Percentiles rank a stretch among this genome's conserved stretches.
These are phyloP conservation scores for Euphorbia peplus DNA, from an alignment of 345 rosid species.

Conservation along the genomic window DNA sequence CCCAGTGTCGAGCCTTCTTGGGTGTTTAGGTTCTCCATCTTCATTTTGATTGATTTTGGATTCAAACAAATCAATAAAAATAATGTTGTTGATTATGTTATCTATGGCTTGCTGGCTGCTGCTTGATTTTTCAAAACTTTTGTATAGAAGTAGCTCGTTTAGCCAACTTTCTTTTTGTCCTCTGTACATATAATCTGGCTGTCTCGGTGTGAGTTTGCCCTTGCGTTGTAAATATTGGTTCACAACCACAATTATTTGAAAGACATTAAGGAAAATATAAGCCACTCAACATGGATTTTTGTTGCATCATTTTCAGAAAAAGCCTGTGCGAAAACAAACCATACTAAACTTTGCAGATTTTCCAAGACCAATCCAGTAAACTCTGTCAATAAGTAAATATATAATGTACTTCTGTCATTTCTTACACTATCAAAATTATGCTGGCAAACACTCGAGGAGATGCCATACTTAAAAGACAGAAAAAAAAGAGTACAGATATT, in stretches of 20 bases:
- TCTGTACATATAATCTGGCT: not conserved
- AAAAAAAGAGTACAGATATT: not conserved
- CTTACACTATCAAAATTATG: not conserved
- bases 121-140: not conserved
- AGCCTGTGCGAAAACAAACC: not conserved
- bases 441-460: not conserved
- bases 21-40: conserved; percentile 37
- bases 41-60: not conserved
- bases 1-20: conserved; percentile 60
- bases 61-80: not conserved
- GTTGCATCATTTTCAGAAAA: not conserved
- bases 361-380: too few species aligned
- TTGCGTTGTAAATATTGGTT: not conserved
- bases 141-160: not conserved
- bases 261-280: too few species aligned
- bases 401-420: not conserved
- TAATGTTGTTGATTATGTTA: not conserved
- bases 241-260: not conserved
- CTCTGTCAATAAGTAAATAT: too few species aligned
- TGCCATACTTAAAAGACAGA: not conserved
- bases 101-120: not conserved
- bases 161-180: not conserved
- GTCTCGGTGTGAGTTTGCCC: not conserved
- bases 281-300: not conserved
- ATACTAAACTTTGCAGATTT: too few species aligned